Base-by-base conservation (phyloP, 2,329 filamentous ascomycete genomes). In the Venturiaceae sp. region DNA sequence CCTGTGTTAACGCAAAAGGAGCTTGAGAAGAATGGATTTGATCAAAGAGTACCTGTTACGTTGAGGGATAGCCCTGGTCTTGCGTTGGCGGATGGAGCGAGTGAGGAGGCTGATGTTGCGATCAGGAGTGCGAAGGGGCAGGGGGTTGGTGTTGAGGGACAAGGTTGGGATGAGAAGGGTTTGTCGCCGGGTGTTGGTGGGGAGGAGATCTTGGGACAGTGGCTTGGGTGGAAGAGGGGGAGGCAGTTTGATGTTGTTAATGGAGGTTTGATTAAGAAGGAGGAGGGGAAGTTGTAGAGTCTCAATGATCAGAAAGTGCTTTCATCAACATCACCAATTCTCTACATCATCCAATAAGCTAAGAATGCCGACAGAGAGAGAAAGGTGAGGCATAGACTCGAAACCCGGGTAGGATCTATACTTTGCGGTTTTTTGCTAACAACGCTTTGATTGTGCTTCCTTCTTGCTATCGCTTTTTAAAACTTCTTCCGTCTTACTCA, bases 1-100 rank as follows among this genome's bases (percentile, higher is more conserved):
- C 92, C 92, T 0, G 88, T 97, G 1, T 75, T 96, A 44, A 85
- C 84, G 34, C 88, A 90, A 63, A 67, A 64, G 0, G 91, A 96
- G 72, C 75, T 96, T 46, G 82, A 90, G 66, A 63, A 69, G n/a
- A 73, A 69, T 21, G 79, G 78, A 0, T 84, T 85, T 52, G 87
- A 91, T 63, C 87, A 90, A 73, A 73, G 88, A 61, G 87, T 88
- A 1, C 73, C 80, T 1, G 87, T 92, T 9, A 84, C 83, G 36
- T 71, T 96, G 66, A 80, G 77, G 37, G 78, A 76, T 26, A 91
- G 88, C 11, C 91, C 92, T 0, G 84, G 80, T 21, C 72, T 84
- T 53, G 85, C 84, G 0, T 77, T 90, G 14, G 75, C 79, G 3
- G 75, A 79, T 58, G 76, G 72, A 2, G 73, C 69, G 3, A 75